Base-by-base conservation (phyloP, 1,284 basidiomycete genomes). In the Cryptococcus sp. region DNA sequence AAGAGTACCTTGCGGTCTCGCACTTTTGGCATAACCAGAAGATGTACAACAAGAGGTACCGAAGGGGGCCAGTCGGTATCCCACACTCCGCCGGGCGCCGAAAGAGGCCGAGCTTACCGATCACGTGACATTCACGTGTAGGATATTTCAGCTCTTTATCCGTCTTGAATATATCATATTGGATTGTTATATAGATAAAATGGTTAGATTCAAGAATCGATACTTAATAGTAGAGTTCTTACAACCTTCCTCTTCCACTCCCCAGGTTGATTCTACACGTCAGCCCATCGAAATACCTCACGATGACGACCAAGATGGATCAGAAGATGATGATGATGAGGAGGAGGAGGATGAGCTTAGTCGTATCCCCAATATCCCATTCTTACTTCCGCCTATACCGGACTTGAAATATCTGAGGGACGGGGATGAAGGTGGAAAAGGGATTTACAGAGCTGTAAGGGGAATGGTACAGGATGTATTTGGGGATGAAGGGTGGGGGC, bases 141-240 rank as follows among this genome's bases (percentile, higher is more conserved):
- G 11, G 28, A 28, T 28, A 28, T 28, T 28, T 28, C 28, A 5
- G 28, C 4, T 28, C n/a, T 28, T 11, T 28, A 28, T 28, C 28
- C 11, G 28, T 28, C n/a, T n/a, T n/a, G n/a, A 28, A 4, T 5
- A 4, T 28, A 11, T 28, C 11, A 28, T 4, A 5, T 5, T 11
- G 28, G 28, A 11, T 28, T 4, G 4, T 28, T 4, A 28, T 11
- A 28, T 28, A 28, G 36, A 43, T 31, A 42, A 43, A 14, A 73
- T 74, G 72, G 72, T 74, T 50, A 52, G 72, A 42, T 74, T 71
- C 70, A 74, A 74, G 63, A 71, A 74, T 46, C 63, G 68, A 16
- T 66, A 69, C 46, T 55, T 75, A n/a, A 68, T 72, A n/a, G 68
- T 73, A 47, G 73, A 75, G 53, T 73, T 74, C 41, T 60, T 74